These are phyloP conservation scores for Chionographis japonica DNA, from an alignment of 106 monocot genomes.

Conservation along the genomic window DNA sequence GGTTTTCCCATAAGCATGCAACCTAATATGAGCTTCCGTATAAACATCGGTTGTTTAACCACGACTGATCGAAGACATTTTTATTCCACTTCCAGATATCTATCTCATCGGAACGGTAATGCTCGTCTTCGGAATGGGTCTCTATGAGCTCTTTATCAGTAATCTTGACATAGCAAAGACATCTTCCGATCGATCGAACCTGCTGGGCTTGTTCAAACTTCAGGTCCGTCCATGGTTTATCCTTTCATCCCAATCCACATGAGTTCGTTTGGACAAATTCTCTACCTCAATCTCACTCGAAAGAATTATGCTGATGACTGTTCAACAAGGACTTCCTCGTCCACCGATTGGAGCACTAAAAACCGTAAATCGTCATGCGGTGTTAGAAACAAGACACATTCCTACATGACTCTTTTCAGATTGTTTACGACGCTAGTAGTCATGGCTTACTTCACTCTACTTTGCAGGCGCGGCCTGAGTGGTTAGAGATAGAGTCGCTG, in stretches of 20 bases:
- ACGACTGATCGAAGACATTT: not conserved
- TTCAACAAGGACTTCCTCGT: too few species aligned
- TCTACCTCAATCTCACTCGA: too few species aligned
- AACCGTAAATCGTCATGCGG: too few species aligned
- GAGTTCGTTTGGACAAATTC: too few species aligned
- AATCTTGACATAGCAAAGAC: conserved; percentile 69
- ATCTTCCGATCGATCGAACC: conserved; percentile 63
- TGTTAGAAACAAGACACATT: too few species aligned
- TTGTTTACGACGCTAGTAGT: too few species aligned
- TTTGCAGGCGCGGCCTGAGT: conserved; percentile 80
- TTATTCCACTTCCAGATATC: conserved; percentile 45
- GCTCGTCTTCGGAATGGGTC: conserved; percentile 96
- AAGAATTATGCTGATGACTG: too few species aligned
- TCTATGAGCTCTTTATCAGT: conserved; percentile 93
- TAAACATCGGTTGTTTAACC: too few species aligned
- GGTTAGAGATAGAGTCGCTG: conserved; percentile 82
- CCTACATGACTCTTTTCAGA: too few species aligned
- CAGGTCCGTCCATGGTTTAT: conserved; percentile 26
- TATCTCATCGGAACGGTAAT: conserved; percentile 94
- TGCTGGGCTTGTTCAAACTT: conserved; percentile 77
- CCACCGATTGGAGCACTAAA: too few species aligned
- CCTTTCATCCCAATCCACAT: not conserved
- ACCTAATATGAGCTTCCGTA: too few species aligned
- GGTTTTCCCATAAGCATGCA: not conserved
- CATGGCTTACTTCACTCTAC: too few species aligned